Percentiles rank a stretch among this genome's conserved stretches.
Conservation (phyloP, 2,329 filamentous ascomycete species). For the Fusarium sp. region DNA sequence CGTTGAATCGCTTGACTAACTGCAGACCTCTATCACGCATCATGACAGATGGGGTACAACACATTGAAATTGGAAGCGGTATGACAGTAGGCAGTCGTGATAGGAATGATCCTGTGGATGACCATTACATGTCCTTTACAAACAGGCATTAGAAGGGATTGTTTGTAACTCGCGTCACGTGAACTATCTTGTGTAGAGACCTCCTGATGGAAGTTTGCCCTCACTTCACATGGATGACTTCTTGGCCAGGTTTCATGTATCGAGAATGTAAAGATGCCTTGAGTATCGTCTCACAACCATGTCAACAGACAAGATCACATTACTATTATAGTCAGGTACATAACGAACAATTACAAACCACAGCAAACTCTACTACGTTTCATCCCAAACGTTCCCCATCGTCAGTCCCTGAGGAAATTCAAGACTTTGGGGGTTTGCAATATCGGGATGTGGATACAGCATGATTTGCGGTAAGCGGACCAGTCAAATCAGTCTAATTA, state of each 20-base stretch:
- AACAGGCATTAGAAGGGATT: not conserved
- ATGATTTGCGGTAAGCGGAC: slow-evolving; percentile 11
- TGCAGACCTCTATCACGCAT: not conserved
- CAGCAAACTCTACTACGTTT: not conserved
- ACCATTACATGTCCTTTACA: not conserved
- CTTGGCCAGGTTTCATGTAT: not conserved
- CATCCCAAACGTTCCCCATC: not conserved
- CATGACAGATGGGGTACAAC: not conserved
- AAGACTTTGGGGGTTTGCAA: slow-evolving; percentile 23
- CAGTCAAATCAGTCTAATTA: not conserved
- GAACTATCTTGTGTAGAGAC: not conserved
- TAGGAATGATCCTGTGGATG: fast-evolving
- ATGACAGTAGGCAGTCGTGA: not conserved
- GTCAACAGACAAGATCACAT: too few relatives aligned
- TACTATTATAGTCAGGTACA: not conserved
- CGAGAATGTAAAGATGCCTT: not conserved
- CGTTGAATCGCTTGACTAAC: not conserved
- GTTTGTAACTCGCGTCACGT: not conserved
- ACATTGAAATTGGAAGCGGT: not conserved
- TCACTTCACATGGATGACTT: not conserved
- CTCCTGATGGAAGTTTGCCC: not conserved
- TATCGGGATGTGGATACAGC: not conserved
- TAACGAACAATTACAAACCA: not conserved
- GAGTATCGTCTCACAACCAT: not conserved
- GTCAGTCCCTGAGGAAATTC: not conserved